These are phyloP conservation scores for Aaosphaeria arxii DNA, from an alignment of 2,329 filamentous ascomycete genomes.

Conservation along the genomic window DNA sequence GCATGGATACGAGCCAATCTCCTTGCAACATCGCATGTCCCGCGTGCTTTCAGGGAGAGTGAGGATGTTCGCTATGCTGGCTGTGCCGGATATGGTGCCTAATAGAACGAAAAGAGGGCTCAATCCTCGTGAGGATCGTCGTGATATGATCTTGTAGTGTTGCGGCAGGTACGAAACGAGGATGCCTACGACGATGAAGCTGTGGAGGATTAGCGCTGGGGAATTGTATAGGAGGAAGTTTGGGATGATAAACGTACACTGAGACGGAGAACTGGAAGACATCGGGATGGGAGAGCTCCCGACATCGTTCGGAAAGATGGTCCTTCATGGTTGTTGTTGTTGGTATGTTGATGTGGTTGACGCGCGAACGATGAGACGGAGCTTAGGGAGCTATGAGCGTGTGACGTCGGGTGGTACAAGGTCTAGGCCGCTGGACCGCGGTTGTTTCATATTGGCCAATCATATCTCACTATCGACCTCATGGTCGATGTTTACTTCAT, in stretches of 20 bases:
- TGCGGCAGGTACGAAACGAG: constrained; percentile 92
- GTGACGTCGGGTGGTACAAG: neutral
- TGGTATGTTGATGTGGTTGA: neutral
- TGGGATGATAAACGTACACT: constrained; percentile 42
- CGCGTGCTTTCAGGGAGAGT: constrained; percentile 77
- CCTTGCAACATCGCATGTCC: constrained; percentile 82
- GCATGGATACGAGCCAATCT: constrained; percentile 79
- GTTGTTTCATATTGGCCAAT: too few species aligned
- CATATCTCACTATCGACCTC: too few species aligned
- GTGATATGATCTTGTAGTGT: constrained; percentile 83
- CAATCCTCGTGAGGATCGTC: constrained; percentile 86
- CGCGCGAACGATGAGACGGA: neutral
- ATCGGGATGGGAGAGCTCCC: constrained; percentile 51
- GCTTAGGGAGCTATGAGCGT: neutral
- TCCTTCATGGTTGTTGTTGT: neutral
- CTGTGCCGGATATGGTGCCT: constrained; percentile 86
- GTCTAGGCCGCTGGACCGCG: too few species aligned
- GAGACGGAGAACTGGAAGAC: constrained; percentile 54
- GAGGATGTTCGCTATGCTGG: constrained; percentile 88
- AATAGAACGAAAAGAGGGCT: constrained; percentile 93
- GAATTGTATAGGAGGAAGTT: neutral
- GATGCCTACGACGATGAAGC: constrained; percentile 80
- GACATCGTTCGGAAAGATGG: constrained; percentile 37
- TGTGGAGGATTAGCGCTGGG: constrained; percentile 16
- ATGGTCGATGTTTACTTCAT: too few species aligned